These are phyloP conservation scores for Diutina sp. DNA, from an alignment of 1,139 yeast species.

Conservation along the genomic window DNA sequence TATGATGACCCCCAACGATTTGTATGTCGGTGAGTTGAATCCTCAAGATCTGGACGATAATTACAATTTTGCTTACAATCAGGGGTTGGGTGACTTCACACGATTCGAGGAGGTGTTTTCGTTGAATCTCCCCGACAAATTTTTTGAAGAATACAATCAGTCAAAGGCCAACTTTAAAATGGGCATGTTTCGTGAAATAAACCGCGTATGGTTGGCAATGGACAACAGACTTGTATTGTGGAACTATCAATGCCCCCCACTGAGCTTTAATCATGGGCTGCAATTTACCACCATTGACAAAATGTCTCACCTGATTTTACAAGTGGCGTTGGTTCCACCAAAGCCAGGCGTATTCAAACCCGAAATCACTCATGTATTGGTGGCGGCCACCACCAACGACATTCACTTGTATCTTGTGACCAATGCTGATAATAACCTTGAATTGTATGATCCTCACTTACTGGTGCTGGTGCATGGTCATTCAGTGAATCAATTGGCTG, in stretches of 20 bases:
- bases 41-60: constrained; percentile 29
- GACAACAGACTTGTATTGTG: constrained; percentile 78
- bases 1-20: constrained; percentile 31
- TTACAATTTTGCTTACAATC: constrained; percentile 28
- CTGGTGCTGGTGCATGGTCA: constrained; percentile 71
- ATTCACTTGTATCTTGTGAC: constrained; percentile 64
- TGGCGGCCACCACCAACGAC: constrained; percentile 73
- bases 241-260: constrained; percentile 56
- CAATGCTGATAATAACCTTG: constrained; percentile 30
- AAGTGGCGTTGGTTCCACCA: constrained; percentile 70
- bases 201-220: constrained; percentile 78
- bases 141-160: constrained; percentile 62
- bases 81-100: constrained; percentile 42
- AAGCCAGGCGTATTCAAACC: constrained; percentile 71
- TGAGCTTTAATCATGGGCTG: constrained; percentile 33
- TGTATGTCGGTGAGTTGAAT: constrained; percentile 26
- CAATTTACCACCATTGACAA: constrained; percentile 79
- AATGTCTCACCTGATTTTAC: constrained; percentile 62
- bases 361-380: constrained; percentile 55
- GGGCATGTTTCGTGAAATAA: constrained; percentile 76
- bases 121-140: constrained; percentile 69
- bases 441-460: constrained; percentile 74
- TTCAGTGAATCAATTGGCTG: constrained; percentile 50
- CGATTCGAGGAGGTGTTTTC: constrained; percentile 66
- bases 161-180: constrained; percentile 60